phyloP scores from a whole-genome alignment of 768 basidiomycete species.

The Trametes sanguinea region DNA sequence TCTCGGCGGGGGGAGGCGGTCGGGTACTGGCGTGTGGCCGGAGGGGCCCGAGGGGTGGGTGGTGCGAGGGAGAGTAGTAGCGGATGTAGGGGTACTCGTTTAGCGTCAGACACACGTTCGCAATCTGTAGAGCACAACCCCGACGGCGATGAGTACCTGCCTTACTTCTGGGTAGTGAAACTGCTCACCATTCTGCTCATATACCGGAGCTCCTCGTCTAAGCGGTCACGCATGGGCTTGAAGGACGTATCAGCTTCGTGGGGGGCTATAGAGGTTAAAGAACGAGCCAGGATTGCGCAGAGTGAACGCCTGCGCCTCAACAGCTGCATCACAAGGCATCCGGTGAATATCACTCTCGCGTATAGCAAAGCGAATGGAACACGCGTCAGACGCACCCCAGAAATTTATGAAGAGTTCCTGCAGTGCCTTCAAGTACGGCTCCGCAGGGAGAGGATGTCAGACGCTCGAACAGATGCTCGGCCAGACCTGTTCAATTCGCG shows the following conservation, averaged over 20 bases:
- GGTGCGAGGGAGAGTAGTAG: conserved; percentile 85
- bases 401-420: conserved; percentile 93
- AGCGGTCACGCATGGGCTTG: conserved; percentile 66
- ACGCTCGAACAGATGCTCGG: conserved; percentile 75
- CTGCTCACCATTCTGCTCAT: conserved; percentile 61
- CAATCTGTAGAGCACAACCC: conserved; percentile 51
- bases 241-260: conserved; percentile 68
- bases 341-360: conserved; percentile 14
- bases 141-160: background rate
- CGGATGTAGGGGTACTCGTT: conserved; percentile 93
- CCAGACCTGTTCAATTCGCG: conserved; percentile 53
- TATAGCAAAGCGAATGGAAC: conserved; percentile 31
- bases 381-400: conserved; percentile 87
- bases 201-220: conserved; percentile 87
- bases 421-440: conserved; percentile 71
- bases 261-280: conserved; percentile 88
- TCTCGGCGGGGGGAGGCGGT: conserved; percentile 61
- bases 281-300: conserved; percentile 77
- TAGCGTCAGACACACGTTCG: conserved; percentile 86
- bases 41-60: conserved; percentile 82
- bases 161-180: background rate
- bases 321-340: conserved; percentile 48
- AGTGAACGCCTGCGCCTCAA: conserved; percentile 86
- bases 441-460: conserved; percentile 77
- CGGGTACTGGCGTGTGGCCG: conserved; percentile 66